Evolutionary conservation across 2,329 filamentous ascomycete species (phyloP).

Genomic region (Amesomyces nigricolor): DNA sequence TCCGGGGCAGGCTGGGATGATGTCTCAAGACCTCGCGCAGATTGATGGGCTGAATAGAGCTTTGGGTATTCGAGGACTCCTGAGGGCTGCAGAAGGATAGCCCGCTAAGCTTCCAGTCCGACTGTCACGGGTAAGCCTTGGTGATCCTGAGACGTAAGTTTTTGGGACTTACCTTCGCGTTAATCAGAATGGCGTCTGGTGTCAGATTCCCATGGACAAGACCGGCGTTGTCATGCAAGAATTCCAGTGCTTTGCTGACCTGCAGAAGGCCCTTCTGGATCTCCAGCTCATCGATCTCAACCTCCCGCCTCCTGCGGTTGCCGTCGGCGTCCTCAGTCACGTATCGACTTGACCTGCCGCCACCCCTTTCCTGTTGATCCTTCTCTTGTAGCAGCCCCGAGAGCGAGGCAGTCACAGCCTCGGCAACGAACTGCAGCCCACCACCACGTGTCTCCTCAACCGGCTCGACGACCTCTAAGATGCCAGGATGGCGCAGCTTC

Average conservation of each 20-base stretch:
- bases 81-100: constrained; percentile 81
- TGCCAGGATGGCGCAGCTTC: constrained; percentile 80
- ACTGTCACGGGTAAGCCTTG: constrained; percentile 45
- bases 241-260: constrained; percentile 88
- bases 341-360: constrained; percentile 69
- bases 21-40: constrained; percentile 79
- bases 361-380: constrained; percentile 75
- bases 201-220: constrained; percentile 93
- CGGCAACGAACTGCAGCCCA: constrained; percentile 91
- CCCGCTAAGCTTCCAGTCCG: constrained; percentile 98
- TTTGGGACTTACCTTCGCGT: constrained; percentile 64
- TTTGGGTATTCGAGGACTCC: constrained; percentile 66
- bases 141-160: background rate
- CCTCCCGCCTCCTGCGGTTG: constrained; percentile 64
- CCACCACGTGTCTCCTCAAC: constrained; percentile 90
- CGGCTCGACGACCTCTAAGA: constrained; percentile 88
- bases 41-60: constrained; percentile 72
- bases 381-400: constrained; percentile 78
- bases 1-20: constrained; percentile 73
- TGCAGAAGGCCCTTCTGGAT: constrained; percentile 95
- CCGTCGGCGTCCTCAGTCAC: constrained; percentile 76
- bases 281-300: constrained; percentile 94
- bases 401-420: constrained; percentile 84
- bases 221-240: constrained; percentile 89
- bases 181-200: constrained; percentile 88